Evolutionary conservation across 179 eudicot species (phyloP), one percentile per base, ranked within the genome.

Genomic region (Beta lomatogona): DNA sequence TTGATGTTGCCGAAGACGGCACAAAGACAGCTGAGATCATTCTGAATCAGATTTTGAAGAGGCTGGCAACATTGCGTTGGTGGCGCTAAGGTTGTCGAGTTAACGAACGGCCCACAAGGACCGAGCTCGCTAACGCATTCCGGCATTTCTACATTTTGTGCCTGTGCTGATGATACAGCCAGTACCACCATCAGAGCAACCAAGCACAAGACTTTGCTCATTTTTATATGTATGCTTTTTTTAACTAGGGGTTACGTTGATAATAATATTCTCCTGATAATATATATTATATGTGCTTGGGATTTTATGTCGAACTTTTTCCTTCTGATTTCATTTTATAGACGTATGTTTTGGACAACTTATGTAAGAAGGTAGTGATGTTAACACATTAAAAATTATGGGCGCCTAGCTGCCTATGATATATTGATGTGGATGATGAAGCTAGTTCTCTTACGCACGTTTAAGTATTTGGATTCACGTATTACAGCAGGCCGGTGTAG

Each of bases 141-240:
- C 7, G 77, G 77, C n/a, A 63, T 36, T 2, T 8, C 18, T 1
- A 18, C 25, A 6, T 73, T 60, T 45, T 73, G 77, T 45, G 81
- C 77, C 22, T 57, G 45, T n/a, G 79, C 70, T 52, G 74, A 22
- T 3, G 54, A 15, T 10, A 69, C 76, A 22, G 44, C 77, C 76
- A 48, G 41, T 28, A 76, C 75, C 75, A 71, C 79, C 55, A 59
- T n/a, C 52, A 71, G 13, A 60, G 48, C 46, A 61, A 67, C 63
- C 78, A 71, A 70, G 25, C 60, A 53, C 6, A 68, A 19, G 14
- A 69, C 14, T 45, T 52, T 79, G 57, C 22, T 75, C 86, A 83
- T 83, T 69, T 70, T 70, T 6, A 0, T 48, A 75, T 57, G 31
- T 64, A 28, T 28, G 31, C 1, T 28, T 28, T 13, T 22, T 60